Evolutionary conservation across 169 alveolate species (phyloP), one percentile per base, ranked within the genome.

Genomic region (Cyclospora cayetanensis): DNA sequence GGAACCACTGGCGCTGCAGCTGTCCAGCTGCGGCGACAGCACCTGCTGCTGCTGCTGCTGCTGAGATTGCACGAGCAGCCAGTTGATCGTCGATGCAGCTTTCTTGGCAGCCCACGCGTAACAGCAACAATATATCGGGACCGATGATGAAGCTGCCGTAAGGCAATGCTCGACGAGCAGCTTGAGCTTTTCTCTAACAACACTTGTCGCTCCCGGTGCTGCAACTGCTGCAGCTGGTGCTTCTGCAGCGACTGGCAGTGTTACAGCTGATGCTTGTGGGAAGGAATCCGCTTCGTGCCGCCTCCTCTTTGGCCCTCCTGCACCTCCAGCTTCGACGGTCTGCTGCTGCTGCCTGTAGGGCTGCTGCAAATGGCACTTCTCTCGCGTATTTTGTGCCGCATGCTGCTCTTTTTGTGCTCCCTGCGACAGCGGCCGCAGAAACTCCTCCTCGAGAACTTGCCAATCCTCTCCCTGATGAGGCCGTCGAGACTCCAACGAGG

Each of bases 191-290:
- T 65, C 76, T 65, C 37, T 4, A 18, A 27, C 76, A 31, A 11
- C 22, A 7, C 15, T 15, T 46, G 55, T 15, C 15, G 55, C 55
- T 46, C 22, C 55, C 15, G 15, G 7, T 46, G 55, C 29, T 65
- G 76, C 76, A 27, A 41, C 37, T 65, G 76, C 76, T 65, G 76
- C 39, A 27, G 76, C 76, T 65, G 76, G 43, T 65, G 76, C 18
- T 18, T 7, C 55, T 46, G 55, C 76, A 46, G 15, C 55, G 55
- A 46, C 7, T 46, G 55, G 15, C 22, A 9, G 7, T 46, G 55
- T 15, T 46, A 15, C 55, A 46, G 55, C 15, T 46, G 55, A 7
- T 46, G 55, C 55, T 46, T 46, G 55, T 46, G 55, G 15, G n/a
- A n/a, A n/a, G n/a, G n/a, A n/a, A n/a, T n/a, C n/a, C n/a, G n/a